Conservation (phyloP, 2,329 filamentous ascomycete genomes). For the Thelonectria blattea region DNA sequence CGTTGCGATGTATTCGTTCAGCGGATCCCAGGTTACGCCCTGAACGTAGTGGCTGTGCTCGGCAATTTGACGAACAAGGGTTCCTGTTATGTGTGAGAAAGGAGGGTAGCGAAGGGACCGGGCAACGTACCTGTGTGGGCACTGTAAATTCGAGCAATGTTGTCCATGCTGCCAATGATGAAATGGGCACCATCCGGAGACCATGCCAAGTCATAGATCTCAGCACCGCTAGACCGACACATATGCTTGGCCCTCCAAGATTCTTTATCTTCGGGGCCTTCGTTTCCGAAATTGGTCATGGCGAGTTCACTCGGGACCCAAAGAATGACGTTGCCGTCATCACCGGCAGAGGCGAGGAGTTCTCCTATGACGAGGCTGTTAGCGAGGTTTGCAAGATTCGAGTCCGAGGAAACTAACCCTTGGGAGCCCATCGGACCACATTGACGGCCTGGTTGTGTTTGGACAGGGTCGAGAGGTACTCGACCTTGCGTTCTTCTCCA, state of each 20-base stretch:
- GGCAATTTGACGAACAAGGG: constrained; percentile 86
- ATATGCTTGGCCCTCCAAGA: constrained; percentile 97
- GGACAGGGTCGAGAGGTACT: constrained; percentile 87
- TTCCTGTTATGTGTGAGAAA: constrained; percentile 45
- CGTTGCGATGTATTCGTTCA: constrained; percentile 97
- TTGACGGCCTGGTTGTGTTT: constrained; percentile 98
- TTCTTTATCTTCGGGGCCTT: constrained; percentile 90
- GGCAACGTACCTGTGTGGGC: constrained; percentile 75
- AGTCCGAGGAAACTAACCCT: constrained; percentile 63
- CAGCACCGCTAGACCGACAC: constrained; percentile 92
- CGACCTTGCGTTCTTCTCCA: constrained; percentile 86
- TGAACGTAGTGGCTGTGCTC: constrained; percentile 99
- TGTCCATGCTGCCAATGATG: constrained; percentile 99
- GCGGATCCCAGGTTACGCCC: constrained; percentile 95
- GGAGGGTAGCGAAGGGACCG: constrained; percentile 12
- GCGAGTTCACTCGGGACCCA: constrained; percentile 89
- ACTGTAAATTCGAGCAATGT: constrained; percentile 96
- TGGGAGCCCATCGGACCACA: constrained; percentile 93
- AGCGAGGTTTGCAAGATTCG: constrained; percentile 15
- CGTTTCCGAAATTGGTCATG: constrained; percentile 76
- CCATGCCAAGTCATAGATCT: constrained; percentile 99
- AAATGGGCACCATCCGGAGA: constrained; percentile 96
- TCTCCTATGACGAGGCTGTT: constrained; percentile 66
- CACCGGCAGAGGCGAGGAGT: constrained; percentile 90
- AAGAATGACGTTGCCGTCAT: constrained; percentile 95